phyloP scores from a whole-genome alignment of 106 monocot species.

The Dendrobium chrysotoxum region DNA sequence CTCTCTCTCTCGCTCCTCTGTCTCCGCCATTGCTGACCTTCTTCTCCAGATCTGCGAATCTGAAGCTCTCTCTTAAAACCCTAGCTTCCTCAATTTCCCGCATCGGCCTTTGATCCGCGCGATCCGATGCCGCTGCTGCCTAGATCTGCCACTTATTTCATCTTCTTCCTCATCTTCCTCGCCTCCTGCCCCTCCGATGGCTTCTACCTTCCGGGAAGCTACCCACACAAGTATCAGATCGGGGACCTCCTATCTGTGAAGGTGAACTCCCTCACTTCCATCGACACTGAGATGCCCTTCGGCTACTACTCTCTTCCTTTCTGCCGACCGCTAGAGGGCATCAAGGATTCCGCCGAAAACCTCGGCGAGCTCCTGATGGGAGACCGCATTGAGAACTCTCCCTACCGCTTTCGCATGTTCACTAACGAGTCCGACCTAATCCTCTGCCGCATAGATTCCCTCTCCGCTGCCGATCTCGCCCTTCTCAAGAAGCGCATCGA shows the following conservation, averaged over 20 bases:
- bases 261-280: conserved; percentile 51
- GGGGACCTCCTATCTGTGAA: conserved; percentile 25
- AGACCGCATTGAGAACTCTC: conserved; percentile 56
- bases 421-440: conserved; percentile 55
- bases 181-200: conserved; percentile 6
- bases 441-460: conserved; percentile 36
- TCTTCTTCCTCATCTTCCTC: conserved; percentile 8
- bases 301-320: conserved; percentile 34
- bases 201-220: conserved; percentile 61
- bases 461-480: conserved; percentile 24
- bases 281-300: conserved; percentile 45
- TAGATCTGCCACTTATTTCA: background rate
- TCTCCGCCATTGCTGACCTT: background rate
- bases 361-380: conserved; percentile 55
- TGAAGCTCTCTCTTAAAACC: background rate
- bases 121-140: conserved; percentile 4
- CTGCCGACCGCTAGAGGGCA: conserved; percentile 12
- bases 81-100: conserved; percentile 1
- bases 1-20: background rate
- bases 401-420: conserved; percentile 62
- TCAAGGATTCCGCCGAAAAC: conserved; percentile 26
- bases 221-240: conserved; percentile 31
- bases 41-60: conserved; percentile 1
- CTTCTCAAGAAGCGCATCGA: conserved; percentile 47
- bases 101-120: background rate